These are phyloP conservation scores for Camptophora hylomeconis DNA, from an alignment of 2,329 filamentous ascomycete genomes.

Conservation along the genomic window DNA sequence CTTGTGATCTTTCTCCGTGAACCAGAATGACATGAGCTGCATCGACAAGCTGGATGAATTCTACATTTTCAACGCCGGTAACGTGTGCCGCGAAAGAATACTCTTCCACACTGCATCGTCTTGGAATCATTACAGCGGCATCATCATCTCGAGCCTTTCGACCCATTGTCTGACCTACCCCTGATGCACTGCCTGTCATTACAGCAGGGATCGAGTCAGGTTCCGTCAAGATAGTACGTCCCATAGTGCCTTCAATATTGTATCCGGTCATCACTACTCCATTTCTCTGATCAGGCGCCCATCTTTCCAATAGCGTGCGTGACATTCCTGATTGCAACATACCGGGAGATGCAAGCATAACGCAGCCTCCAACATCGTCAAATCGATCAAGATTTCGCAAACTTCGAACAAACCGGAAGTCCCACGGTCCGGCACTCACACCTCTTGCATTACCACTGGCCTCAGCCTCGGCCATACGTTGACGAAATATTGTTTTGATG, in stretches of 20 bases:
- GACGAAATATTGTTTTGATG: conserved; percentile 87
- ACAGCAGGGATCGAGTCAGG: conserved; percentile 90
- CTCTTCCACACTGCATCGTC: conserved; percentile 85
- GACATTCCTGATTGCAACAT: conserved; percentile 97
- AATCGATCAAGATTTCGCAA: conserved; percentile 89
- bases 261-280: conserved; percentile 98
- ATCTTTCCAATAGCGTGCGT: conserved; percentile 80
- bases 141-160: conserved; percentile 52
- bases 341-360: conserved; percentile 94
- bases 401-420: conserved; percentile 87
- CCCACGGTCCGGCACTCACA: conserved; percentile 62
- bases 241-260: conserved; percentile 97
- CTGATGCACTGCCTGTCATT: conserved; percentile 59
- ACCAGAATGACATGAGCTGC: conserved; percentile 94
- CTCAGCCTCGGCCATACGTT: conserved; percentile 83
- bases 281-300: conserved; percentile 93
- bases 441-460: conserved; percentile 67
- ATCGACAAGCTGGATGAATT: conserved; percentile 89
- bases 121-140: conserved; percentile 78
- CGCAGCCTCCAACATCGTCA: conserved; percentile 86
- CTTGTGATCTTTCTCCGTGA: conserved; percentile 93
- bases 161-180: conserved; percentile 40
- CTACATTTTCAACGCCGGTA: conserved; percentile 86
- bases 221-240: conserved; percentile 86
- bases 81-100: conserved; percentile 95